Evolutionary conservation across 768 basidiomycete species (phyloP), one percentile per base, ranked within the genome.

Genomic region (Kwoniella newhampshirensis): DNA sequence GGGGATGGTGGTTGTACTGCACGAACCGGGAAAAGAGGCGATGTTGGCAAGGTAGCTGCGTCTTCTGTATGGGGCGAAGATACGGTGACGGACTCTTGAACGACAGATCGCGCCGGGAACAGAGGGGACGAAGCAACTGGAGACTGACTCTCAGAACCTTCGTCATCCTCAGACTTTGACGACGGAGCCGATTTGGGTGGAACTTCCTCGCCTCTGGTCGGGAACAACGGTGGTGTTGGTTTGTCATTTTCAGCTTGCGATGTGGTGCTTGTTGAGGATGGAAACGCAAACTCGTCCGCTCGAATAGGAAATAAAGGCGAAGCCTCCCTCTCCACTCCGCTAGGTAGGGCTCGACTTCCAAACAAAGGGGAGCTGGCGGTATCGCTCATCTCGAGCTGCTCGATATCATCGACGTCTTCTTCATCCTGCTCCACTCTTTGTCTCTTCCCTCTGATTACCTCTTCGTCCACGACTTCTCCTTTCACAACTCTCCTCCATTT

Each of bases 211-310:
- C 35, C 40, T 48, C 51, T 20, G 21, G 50, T 11, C 2, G 57
- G 57, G 51, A 59, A 59, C 5, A 60, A 47, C 2, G 59, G 59
- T n/a, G 59, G 54, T 23, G 44, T 45, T 13, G 28, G 32, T n/a
- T 51, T 21, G 6, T 13, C 17, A 7, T 8, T 39, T 3, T 15
- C n/a, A 35, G 18, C 47, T 20, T n/a, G 30, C 20, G 47, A 30
- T 4, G 23, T 3, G 4, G 51, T 18, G 7, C 15, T 27, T 3
- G 41, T 28, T 8, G 52, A 56, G 6, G 55, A 13, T 12, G 20
- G 20, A 36, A 21, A 27, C 12, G 26, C 45, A 8, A n/a, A n/a
- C 17, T 20, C 54, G 0, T 37, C n/a, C n/a, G 48, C 25, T 51
- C 56, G 48, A 7, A 42, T 44, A 28, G 56, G 49, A 37, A 58